phyloP scores from a whole-genome alignment of 2,329 filamentous ascomycete species.

The Zelopaecilomyces penicillatus region DNA sequence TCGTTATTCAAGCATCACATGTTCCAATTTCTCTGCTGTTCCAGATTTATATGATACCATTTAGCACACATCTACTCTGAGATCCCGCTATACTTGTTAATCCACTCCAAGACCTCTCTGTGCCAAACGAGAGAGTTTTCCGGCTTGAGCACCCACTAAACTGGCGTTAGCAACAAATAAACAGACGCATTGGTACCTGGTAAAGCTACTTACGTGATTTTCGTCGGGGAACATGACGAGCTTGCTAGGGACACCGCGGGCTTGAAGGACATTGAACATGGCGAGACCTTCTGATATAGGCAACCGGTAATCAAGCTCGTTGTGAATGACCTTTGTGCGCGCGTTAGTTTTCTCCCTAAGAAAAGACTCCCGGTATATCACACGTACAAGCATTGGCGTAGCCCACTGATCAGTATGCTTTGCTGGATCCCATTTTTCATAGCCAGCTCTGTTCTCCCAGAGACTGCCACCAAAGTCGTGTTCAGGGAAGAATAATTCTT shows the following conservation, averaged over 20 bases:
- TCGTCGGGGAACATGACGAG: conserved; percentile 76
- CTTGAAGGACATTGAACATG: conserved; percentile 80
- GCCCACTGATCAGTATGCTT: conserved; percentile 60
- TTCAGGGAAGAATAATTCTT: conserved; percentile 63
- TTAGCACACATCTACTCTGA: conserved; percentile 12
- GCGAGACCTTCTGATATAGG: conserved; percentile 77
- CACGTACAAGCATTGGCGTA: conserved; percentile 69
- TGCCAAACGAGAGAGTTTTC: conserved; percentile 93
- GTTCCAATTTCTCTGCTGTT: no score
- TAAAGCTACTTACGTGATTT: conserved; percentile 37
- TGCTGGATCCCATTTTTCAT: conserved; percentile 63
- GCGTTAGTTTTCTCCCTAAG: conserved; percentile 6
- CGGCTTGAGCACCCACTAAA: conserved; percentile 74
- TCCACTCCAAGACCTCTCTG: conserved; percentile 71
- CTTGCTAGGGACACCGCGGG: conserved; percentile 63
- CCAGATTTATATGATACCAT: no score
- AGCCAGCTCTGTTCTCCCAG: conserved; percentile 54
- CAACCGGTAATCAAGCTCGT: conserved; percentile 79
- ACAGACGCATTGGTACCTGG: no score
- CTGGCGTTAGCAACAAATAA: conserved; percentile 1
- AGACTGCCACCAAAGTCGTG: conserved; percentile 58
- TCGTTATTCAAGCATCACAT: no score
- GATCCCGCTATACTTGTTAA: conserved; percentile 52
- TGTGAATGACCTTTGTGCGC: conserved; percentile 57
- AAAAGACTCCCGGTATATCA: no score